Base-by-base conservation (phyloP, 148 eudicot species). In the Camellia japonica region DNA sequence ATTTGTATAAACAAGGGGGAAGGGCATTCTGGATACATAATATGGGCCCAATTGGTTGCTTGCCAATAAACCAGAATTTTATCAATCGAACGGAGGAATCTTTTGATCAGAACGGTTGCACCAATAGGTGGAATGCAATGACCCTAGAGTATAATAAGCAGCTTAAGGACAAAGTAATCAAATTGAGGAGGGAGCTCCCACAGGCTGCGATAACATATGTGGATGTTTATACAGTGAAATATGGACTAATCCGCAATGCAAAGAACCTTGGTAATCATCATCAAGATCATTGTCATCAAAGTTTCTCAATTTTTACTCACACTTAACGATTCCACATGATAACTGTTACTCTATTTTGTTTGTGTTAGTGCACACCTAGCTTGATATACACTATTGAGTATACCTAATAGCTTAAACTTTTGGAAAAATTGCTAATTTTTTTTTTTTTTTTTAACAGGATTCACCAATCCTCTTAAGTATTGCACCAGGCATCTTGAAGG, bases 31-130 rank as follows among this genome's bases (percentile, higher is more conserved):
- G 87, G 87, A 70, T 85, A 43, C 87, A 85, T 44, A 85, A 85
- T 44, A 81, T 84, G 19, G 87, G 85, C 23, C 87, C 87, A 6
- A 73, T 85, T 18, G 87, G 87, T 6, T 85, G 87, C 68, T 79
- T 85, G 65, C 85, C 87, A 54, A 6, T 6, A 6, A 6, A 6
- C 38, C 0, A 42, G 46, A 5, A n/a, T 59, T 9, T 77, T 54
- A 4, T 51, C 74, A 23, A 71, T 78, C 23, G 44, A 2, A 43
- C 42, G 46, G 55, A 71, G 0, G 79, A 78, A 1, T 62, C 1
- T 49, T 59, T 76, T 5, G 87, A 84, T 43, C 70, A 81, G 56
- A 3, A 55, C 44, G 82, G 87, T 4, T 84, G 87, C 54, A 13
- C 81, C 4, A 84, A 78, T 61, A 16, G 16, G 41, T 76, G 73